A percentile compares a stretch with the other conserved stretches of the same genome.
Conservation (phyloP, 2,329 filamentous ascomycete species). For the Fusarium newnesense region DNA sequence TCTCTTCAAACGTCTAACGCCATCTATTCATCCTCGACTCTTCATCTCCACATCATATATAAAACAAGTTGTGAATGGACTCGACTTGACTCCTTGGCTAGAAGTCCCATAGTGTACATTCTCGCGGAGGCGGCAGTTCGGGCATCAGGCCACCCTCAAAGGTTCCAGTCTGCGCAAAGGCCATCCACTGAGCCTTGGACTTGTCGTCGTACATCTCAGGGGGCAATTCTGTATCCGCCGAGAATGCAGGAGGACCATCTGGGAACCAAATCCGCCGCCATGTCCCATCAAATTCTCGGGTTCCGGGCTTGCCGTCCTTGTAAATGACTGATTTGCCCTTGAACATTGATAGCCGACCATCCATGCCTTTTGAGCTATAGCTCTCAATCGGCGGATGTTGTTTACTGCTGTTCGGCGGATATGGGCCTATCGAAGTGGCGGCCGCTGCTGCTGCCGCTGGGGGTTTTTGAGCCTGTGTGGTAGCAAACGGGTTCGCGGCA, state of each 20-base stretch:
- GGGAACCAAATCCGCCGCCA: conserved; percentile 79
- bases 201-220: conserved; percentile 67
- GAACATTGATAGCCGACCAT: conserved; percentile 64
- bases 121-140: conserved; percentile 78
- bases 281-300: conserved; percentile 62
- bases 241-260: conserved; percentile 72
- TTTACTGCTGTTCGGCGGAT: conserved; percentile 56
- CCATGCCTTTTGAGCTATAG: conserved; percentile 56
- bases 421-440: conserved; percentile 49
- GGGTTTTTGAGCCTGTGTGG: conserved; percentile 12
- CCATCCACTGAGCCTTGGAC: conserved; percentile 70
- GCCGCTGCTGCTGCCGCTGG: conserved; percentile 1
- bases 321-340: conserved; percentile 73
- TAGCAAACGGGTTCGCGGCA: conserved; percentile 42
- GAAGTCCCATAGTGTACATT: conserved; percentile 80
- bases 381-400: conserved; percentile 57
- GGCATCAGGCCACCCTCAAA: conserved; percentile 81
- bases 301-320: conserved; percentile 59
- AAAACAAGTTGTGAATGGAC: conserved; percentile 57
- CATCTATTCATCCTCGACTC: conserved; percentile 14
- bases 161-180: conserved; percentile 70
- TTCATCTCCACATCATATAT: conserved; percentile 67
- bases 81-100: conserved; percentile 48
- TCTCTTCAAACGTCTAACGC: conserved; percentile 34
- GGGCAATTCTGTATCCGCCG: conserved; percentile 70